Percentiles rank a stretch among this genome's conserved stretches.
Conservation (phyloP, 1,284 basidiomycete genomes). For the Ceratobasidium sp. region DNA sequence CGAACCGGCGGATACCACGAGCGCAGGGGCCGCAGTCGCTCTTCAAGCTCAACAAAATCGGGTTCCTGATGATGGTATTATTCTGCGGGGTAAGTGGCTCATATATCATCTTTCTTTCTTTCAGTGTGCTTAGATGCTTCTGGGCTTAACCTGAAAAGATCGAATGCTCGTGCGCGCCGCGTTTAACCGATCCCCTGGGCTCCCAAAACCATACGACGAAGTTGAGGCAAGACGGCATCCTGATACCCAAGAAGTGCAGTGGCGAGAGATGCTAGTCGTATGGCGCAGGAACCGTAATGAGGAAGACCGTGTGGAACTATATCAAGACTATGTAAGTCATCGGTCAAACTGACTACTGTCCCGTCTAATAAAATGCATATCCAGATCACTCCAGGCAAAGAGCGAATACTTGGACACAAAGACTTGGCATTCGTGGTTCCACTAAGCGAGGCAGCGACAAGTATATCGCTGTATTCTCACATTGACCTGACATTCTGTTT, state of each 20-base stretch:
- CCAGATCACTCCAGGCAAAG: slow-evolving; percentile 66
- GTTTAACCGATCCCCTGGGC: slow-evolving; percentile 61
- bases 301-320: slow-evolving; percentile 73
- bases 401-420: slow-evolving; percentile 68
- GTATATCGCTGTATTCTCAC: slow-evolving; percentile 79
- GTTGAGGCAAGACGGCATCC: slow-evolving; percentile 56
- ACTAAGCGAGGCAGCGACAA: slow-evolving; percentile 62
- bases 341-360: background rate
- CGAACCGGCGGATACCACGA: slow-evolving; percentile 61
- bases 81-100: slow-evolving; percentile 5
- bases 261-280: slow-evolving; percentile 79
- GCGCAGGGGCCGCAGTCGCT: slow-evolving; percentile 60
- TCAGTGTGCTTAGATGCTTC: background rate
- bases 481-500: slow-evolving; percentile 77
- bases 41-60: background rate
- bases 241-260: slow-evolving; percentile 68
- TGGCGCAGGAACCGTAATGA: slow-evolving; percentile 58
- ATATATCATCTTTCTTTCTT: background rate
- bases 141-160: slow-evolving; percentile 56
- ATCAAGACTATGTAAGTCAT: slow-evolving; percentile 72
- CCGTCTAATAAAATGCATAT: slow-evolving; percentile 38
- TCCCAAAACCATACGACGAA: slow-evolving; percentile 70
- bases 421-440: slow-evolving; percentile 73
- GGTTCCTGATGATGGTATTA: slow-evolving; percentile 25
- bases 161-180: slow-evolving; percentile 82